A percentile compares a stretch with the other conserved stretches of the same genome.
These are phyloP conservation scores for Ajuga chamaepitys DNA, from an alignment of 257 asterid genomes.

Conservation along the genomic window DNA sequence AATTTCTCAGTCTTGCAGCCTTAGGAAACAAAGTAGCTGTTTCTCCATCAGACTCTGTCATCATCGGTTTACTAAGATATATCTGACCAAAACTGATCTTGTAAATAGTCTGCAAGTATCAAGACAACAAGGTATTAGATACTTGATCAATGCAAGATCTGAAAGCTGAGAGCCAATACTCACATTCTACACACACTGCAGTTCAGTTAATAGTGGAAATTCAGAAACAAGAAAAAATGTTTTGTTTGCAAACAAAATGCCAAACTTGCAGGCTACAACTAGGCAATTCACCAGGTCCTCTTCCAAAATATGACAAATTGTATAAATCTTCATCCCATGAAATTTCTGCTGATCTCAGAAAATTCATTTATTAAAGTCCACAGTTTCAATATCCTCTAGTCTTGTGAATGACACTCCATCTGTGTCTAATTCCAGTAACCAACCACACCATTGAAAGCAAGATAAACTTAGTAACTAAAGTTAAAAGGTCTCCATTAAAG, in stretches of 20 bases:
- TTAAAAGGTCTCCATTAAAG: neutral
- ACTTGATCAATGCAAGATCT: neutral
- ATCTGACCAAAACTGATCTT: slow-evolving; percentile 93
- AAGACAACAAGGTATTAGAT: slow-evolving; percentile 10
- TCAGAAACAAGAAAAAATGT: neutral
- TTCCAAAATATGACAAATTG: neutral
- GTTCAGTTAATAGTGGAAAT: neutral
- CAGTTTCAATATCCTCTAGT: neutral
- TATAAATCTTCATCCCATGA: neutral
- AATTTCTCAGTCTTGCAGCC: slow-evolving; percentile 96
- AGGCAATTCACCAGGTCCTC: neutral
- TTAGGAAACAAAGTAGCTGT: slow-evolving; percentile 97
- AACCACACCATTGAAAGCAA: neutral
- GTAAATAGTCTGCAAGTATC: slow-evolving; percentile 67
- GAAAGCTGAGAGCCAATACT: neutral
- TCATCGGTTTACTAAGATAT: slow-evolving; percentile 95
- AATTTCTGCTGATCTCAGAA: neutral
- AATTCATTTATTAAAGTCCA: neutral
- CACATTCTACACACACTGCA: neutral
- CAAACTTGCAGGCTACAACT: neutral
- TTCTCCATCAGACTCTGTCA: slow-evolving; percentile 99
- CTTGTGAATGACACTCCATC: neutral
- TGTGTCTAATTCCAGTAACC: neutral
- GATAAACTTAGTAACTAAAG: neutral
- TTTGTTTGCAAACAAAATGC: neutral